phyloP scores from a whole-genome alignment of 2,329 filamentous ascomycete species.

The Conoideocrella luteorostrata region DNA sequence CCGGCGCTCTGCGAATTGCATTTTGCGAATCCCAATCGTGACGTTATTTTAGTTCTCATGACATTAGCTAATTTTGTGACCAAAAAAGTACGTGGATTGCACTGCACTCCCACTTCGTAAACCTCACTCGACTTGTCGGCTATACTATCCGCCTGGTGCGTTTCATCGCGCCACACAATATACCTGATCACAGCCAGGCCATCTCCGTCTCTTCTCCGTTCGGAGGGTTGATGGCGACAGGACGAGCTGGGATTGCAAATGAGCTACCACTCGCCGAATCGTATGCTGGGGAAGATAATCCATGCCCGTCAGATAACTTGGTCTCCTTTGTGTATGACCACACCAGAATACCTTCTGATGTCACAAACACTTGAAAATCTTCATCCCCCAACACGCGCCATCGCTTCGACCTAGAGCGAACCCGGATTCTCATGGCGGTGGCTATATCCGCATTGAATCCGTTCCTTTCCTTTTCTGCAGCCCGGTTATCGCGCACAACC shows the following conservation, averaged over 20 bases:
- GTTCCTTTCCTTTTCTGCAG: no score
- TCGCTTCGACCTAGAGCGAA: not conserved
- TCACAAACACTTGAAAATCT: constrained; percentile 5
- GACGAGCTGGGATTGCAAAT: not conserved
- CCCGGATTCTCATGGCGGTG: not conserved
- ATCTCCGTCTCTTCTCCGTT: not conserved
- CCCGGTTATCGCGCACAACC: not conserved
- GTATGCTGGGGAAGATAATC: not conserved
- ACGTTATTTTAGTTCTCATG: no score
- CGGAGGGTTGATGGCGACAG: not conserved
- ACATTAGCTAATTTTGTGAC: not conserved
- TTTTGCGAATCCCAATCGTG: no score
- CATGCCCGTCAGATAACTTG: not conserved
- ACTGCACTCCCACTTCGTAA: no score
- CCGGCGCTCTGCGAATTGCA: no score
- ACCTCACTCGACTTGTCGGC: no score
- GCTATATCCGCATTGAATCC: not conserved
- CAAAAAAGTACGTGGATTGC: no score
- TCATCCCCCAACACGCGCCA: constrained; percentile 4
- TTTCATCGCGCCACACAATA: not conserved
- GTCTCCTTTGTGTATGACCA: constrained; percentile 1
- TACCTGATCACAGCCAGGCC: not conserved
- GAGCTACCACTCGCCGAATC: not conserved
- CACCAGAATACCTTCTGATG: not conserved
- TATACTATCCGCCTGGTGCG: no score